phyloP scores from a whole-genome alignment of 2,329 filamentous ascomycete species.

The Alternaria dauci region DNA sequence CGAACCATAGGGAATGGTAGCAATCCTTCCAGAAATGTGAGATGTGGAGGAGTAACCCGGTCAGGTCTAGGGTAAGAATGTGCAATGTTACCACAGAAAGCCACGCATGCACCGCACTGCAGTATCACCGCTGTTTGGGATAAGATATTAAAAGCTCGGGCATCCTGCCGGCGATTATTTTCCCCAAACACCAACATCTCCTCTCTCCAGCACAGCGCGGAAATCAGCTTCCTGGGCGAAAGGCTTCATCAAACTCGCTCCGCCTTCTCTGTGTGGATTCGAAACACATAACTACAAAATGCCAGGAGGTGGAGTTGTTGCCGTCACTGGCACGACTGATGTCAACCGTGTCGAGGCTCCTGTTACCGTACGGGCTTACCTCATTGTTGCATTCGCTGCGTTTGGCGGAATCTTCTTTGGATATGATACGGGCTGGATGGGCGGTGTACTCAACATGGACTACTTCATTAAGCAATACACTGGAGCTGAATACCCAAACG shows the following conservation, averaged over 20 bases:
- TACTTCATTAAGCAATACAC: constrained; percentile 52
- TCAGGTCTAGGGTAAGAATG: constrained; percentile 34
- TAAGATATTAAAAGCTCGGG: constrained; percentile 44
- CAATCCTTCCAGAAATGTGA: constrained; percentile 46
- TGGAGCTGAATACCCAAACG: constrained; percentile 40
- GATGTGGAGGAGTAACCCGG: constrained; percentile 41
- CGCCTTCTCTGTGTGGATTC: constrained; percentile 13
- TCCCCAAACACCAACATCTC: constrained; percentile 36
- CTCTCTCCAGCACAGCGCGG: constrained; percentile 29
- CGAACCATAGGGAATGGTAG: constrained; percentile 25
- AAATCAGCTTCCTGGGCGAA: constrained; percentile 31
- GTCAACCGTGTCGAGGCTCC: constrained; percentile 64
- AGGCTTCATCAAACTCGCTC: constrained; percentile 22
- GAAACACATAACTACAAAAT: constrained; percentile 37
- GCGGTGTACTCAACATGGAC: constrained; percentile 65
- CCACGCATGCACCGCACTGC: constrained; percentile 40
- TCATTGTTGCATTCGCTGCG: constrained; percentile 59
- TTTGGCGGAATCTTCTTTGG: constrained; percentile 71
- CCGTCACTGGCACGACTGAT: constrained; percentile 56
- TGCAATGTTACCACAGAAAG: constrained; percentile 49
- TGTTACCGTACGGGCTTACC: constrained; percentile 58
- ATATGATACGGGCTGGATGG: constrained; percentile 81
- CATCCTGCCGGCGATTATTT: constrained; percentile 24
- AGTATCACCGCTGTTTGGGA: constrained; percentile 40
- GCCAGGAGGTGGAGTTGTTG: constrained; percentile 48